Percentiles rank a stretch among this genome's conserved stretches.
These are phyloP conservation scores for Asterophora parasitica DNA, from an alignment of 768 basidiomycete species.

Conservation along the genomic window DNA sequence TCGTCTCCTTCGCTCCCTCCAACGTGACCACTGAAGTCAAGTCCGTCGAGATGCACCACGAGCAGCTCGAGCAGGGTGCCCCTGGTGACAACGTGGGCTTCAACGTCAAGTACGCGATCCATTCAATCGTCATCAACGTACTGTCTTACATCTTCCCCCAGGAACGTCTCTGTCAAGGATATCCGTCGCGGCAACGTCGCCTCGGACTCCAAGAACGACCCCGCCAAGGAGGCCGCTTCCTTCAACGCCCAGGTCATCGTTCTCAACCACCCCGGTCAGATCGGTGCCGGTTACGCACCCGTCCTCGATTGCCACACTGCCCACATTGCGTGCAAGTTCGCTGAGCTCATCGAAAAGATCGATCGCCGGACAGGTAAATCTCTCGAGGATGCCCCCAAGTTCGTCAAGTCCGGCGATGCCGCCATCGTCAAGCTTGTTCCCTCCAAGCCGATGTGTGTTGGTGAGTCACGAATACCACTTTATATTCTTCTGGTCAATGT, in stretches of 20 bases:
- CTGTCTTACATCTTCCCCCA: constrained; percentile 24
- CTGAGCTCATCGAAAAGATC: constrained; percentile 98
- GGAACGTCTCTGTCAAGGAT: constrained; percentile 99
- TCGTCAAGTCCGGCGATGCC: constrained; percentile 99
- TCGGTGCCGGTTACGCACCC: constrained; percentile 97
- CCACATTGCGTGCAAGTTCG: constrained; percentile 99
- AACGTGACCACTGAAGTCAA: constrained; percentile 99
- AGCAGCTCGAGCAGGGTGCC: constrained; percentile 88
- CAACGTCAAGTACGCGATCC: constrained; percentile 81
- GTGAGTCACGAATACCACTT: constrained; percentile 23
- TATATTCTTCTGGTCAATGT: neutral
- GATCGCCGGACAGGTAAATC: constrained; percentile 97
- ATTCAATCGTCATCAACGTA: neutral
- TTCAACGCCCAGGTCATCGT: constrained; percentile 99
- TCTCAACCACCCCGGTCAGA: constrained; percentile 99
- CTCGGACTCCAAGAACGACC: constrained; percentile 99
- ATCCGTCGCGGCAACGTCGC: constrained; percentile 99
- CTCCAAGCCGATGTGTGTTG: constrained; percentile 79
- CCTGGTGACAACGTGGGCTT: constrained; percentile 99
- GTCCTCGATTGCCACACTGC: constrained; percentile 99
- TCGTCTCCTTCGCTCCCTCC: constrained; percentile 93
- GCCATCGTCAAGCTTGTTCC: constrained; percentile 97
- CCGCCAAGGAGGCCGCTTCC: constrained; percentile 97
- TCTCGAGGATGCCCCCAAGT: constrained; percentile 86
- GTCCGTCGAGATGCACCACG: constrained; percentile 99